Evolutionary conservation across 208 protist species (phyloP), one percentile per base, ranked within the genome.

Genomic region (Leishmania tropica): DNA sequence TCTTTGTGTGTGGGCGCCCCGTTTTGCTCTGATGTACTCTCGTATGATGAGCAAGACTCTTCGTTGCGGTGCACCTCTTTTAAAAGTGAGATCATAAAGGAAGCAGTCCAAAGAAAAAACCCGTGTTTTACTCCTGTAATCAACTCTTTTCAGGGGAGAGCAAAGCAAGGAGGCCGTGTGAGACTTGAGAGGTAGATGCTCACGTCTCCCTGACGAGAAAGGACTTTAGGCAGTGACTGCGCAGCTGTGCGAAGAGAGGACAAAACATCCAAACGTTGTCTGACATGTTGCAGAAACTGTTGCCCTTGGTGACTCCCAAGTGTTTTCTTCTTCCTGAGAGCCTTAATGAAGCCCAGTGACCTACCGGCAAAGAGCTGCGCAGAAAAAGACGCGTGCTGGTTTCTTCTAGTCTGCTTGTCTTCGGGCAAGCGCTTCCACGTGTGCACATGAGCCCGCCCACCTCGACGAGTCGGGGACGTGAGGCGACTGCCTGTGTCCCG

Each of bases 51-150:
- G 31, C 72, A 42, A 76, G 47, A 11, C 72, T 24, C 72, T 76
- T 76, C 72, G 72, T 76, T 76, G 72, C 72, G 72, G 72, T 19
- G 72, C 51, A 60, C 48, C 31, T 40, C 48, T 56, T 75, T 56
- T 3, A 76, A 76, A 76, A 28, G 45, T 6, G 19, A 37, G 31
- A 40, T 31, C 54, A 37, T 4, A 56, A 42, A 62, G 35, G 51
- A 60, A 76, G 0, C 35, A 48, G 42, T 45, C 1, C n/a, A 28
- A 31, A 3, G 48, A 35, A n/a, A 53, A 73, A 48, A 10, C 42
- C 37, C 37, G 42, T 73, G 40, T 73, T 51, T 47, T 51, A 5
- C 15, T 51, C 3, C 5, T 71, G 4, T 73, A n/a, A 31, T n/a
- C 65, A 42, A 7, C 31, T 7, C 35, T 7, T 7, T 42, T n/a